Evolutionary conservation across 2,329 filamentous ascomycete species (phyloP).

Genomic region (Fusarium sp.): DNA sequence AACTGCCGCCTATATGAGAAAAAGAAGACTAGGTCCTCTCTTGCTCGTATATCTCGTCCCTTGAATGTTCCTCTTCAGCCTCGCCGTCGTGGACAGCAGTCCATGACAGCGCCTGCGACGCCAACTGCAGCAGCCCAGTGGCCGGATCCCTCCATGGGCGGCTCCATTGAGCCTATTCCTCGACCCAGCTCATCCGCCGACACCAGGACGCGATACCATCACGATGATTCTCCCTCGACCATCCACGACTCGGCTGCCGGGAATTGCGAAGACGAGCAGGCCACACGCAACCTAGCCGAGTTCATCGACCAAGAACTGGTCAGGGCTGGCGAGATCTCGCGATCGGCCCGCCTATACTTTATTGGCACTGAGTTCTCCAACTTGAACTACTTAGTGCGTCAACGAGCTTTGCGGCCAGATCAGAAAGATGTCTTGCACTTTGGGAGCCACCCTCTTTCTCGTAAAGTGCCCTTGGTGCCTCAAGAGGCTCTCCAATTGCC

Average conservation of each 20-base stretch:
- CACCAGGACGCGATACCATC: conserved; percentile 16
- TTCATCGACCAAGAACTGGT: conserved; percentile 65
- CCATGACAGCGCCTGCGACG: conserved; percentile 45
- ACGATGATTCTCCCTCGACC: conserved; percentile 29
- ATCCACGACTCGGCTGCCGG: conserved; percentile 37
- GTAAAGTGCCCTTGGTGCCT: conserved; percentile 58
- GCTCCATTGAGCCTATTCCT: conserved; percentile 9
- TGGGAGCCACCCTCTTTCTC: conserved; percentile 53
- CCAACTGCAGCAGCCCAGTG: conserved; percentile 33
- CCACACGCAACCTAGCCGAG: conserved; percentile 61
- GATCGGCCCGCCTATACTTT: conserved; percentile 65
- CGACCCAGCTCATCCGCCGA: conserved; percentile 29
- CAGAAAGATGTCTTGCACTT: conserved; percentile 54
- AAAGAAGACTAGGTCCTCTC: conserved; percentile 59
- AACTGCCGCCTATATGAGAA: conserved; percentile 67
- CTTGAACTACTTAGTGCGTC: conserved; percentile 68
- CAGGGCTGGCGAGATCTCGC: conserved; percentile 62
- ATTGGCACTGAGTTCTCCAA: conserved; percentile 71
- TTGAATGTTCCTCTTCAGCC: conserved; percentile 62
- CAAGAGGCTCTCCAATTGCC: conserved; percentile 66
- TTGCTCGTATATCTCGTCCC: conserved; percentile 42
- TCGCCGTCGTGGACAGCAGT: conserved; percentile 58
- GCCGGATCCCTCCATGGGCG: conserved; percentile 19
- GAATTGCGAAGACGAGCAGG: conserved; percentile 59
- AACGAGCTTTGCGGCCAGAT: conserved; percentile 55